These are phyloP conservation scores for Pythium rishiriense DNA, from an alignment of 352 stramenopile species.

Conservation along the genomic window DNA sequence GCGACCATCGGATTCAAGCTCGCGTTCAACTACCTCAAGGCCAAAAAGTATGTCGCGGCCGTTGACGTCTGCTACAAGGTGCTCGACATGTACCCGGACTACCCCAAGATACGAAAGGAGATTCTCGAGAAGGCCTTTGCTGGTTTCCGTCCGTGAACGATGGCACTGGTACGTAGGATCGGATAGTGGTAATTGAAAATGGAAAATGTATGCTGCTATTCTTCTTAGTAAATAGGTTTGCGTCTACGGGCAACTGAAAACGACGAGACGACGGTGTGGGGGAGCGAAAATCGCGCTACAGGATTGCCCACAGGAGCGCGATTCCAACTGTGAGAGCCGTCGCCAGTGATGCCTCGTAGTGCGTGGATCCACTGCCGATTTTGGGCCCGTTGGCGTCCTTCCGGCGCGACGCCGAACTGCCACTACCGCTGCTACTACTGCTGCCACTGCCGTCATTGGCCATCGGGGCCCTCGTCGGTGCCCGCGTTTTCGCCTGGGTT, in stretches of 20 bases:
- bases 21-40: conserved; percentile 96
- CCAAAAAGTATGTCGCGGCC: conserved; percentile 86
- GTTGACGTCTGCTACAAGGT: conserved; percentile 95
- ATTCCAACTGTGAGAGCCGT: background rate
- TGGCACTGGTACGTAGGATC: too few relatives aligned
- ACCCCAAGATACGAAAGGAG: conserved; percentile 94
- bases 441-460: background rate
- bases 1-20: conserved; percentile 94
- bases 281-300: background rate
- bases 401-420: background rate
- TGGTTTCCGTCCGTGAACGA: conserved; percentile 75
- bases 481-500: background rate
- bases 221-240: too few relatives aligned
- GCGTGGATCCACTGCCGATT: background rate
- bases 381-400: background rate
- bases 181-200: too few relatives aligned
- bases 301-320: conserved; percentile 3
- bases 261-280: background rate
- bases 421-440: background rate
- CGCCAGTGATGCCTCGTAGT: background rate
- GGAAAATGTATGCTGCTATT: too few relatives aligned
- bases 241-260: too few relatives aligned
- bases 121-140: conserved; percentile 92
- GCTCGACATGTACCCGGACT: conserved; percentile 92
- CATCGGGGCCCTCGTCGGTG: background rate